Percentiles rank a stretch among this genome's conserved stretches.
Evolutionary conservation across 257 asterid genomes (phyloP).

Genomic region (Fraxinus americana): DNA sequence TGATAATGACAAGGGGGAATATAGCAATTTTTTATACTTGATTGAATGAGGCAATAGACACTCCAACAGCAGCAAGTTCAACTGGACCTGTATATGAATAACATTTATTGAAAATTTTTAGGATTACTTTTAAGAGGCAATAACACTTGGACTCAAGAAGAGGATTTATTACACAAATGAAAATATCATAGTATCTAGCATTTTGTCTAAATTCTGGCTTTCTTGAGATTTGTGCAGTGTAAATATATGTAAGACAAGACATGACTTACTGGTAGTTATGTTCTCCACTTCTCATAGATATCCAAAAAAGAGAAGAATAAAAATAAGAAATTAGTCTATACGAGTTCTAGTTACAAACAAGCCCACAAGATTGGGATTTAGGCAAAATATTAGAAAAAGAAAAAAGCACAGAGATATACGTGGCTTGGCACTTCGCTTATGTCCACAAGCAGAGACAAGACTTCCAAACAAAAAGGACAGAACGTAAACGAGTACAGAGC

Average conservation of each 20-base stretch:
- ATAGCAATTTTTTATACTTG: conserved; percentile 68
- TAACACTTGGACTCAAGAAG: neutral
- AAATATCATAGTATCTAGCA: neutral
- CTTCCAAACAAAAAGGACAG: neutral
- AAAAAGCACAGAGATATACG: neutral
- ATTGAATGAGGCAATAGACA: conserved; percentile 72
- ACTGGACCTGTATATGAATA: conserved; percentile 44
- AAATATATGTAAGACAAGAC: neutral
- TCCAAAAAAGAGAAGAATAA: neutral
- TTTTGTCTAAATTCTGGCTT: neutral
- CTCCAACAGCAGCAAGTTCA: conserved; percentile 77
- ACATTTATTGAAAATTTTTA: neutral
- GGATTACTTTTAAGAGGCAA: neutral
- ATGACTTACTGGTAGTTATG: neutral
- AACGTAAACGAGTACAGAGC: neutral
- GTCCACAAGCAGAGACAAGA: neutral
- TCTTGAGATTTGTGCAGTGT: neutral
- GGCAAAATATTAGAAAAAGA: too few relatives aligned
- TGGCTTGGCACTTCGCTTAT: neutral
- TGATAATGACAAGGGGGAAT: conserved; percentile 68
- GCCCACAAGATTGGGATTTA: neutral
- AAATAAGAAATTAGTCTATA: neutral
- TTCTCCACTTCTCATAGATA: neutral
- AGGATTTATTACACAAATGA: neutral
- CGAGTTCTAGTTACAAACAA: neutral